A percentile compares a stretch with the other conserved stretches of the same genome.
These are phyloP conservation scores for Letharia lupina DNA, from an alignment of 495 filamentous ascomycete genomes.

Conservation along the genomic window DNA sequence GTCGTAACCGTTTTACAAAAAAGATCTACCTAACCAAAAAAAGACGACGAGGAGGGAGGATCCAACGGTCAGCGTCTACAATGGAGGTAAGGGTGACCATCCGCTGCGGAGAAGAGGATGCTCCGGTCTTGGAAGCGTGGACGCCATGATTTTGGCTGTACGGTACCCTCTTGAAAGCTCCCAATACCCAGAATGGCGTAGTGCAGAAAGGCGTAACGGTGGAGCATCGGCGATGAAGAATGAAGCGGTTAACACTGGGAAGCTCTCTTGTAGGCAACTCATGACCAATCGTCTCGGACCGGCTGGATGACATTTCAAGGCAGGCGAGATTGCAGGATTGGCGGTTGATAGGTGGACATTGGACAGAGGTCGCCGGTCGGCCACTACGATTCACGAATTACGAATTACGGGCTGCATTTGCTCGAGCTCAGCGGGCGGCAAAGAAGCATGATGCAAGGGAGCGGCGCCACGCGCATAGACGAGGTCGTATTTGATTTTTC, in stretches of 20 bases:
- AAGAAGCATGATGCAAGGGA: conserved; percentile 8
- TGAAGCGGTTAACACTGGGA: conserved; percentile 15
- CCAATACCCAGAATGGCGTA: not conserved
- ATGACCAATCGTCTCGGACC: not conserved
- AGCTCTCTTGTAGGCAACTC: conserved; percentile 9
- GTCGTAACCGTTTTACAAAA: too few relatives aligned
- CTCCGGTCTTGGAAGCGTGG: not conserved
- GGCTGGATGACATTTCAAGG: conserved; percentile 1
- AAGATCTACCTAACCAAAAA: too few relatives aligned
- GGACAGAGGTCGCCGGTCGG: not conserved
- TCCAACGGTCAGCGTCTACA: not conserved
- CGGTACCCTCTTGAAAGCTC: not conserved
- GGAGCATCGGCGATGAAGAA: conserved; percentile 10
- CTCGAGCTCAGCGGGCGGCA: conserved; percentile 14
- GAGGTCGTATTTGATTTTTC: not conserved
- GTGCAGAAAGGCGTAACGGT: not conserved
- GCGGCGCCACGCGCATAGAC: conserved; percentile 11
- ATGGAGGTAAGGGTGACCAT: not conserved
- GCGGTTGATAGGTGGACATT: conserved; percentile 8
- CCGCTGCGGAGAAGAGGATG: not conserved
- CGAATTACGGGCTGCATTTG: not conserved
- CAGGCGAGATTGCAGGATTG: conserved; percentile 4
- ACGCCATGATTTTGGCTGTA: not conserved
- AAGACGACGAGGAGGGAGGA: too few relatives aligned
- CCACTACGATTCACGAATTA: too few relatives aligned